Evolutionary conservation across 176 grass and related monocot genomes (phyloP).

Genomic region (Oryza longistaminata): DNA sequence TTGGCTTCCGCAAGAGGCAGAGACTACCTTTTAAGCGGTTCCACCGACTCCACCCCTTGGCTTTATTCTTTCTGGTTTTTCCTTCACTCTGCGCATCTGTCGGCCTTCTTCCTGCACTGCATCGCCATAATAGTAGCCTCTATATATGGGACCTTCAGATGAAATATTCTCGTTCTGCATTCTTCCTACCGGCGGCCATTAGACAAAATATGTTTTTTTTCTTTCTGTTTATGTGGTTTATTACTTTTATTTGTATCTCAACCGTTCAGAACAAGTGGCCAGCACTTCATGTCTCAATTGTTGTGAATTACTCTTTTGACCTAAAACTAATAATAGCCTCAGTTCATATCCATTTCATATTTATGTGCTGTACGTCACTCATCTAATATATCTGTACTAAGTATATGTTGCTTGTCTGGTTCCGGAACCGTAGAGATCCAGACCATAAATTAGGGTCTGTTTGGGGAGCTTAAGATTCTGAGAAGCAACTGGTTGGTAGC

Average conservation of each 20-base stretch:
- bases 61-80: not conserved
- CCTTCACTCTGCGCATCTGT: not conserved
- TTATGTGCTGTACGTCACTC: not conserved
- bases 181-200: conserved; percentile 3
- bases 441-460: not conserved
- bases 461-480: too few species aligned
- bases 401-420: not conserved
- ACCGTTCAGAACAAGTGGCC: not conserved
- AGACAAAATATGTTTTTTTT: not conserved
- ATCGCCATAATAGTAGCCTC: not conserved
- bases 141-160: not conserved
- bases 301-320: not conserved
- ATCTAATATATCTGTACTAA: not conserved
- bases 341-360: not conserved
- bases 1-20: conserved; percentile 16
- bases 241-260: not conserved
- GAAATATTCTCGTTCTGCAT: not conserved
- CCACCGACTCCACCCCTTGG: not conserved
- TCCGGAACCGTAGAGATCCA: not conserved
- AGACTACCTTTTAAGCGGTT: not conserved
- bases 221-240: not conserved
- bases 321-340: not conserved
- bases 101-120: not conserved
- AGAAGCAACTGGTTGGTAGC: too few species aligned
- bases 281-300: not conserved